A percentile compares a stretch with the other conserved stretches of the same genome.
Conservation (phyloP, 495 filamentous ascomycete genomes). For the Trypethelium eluteriae region DNA sequence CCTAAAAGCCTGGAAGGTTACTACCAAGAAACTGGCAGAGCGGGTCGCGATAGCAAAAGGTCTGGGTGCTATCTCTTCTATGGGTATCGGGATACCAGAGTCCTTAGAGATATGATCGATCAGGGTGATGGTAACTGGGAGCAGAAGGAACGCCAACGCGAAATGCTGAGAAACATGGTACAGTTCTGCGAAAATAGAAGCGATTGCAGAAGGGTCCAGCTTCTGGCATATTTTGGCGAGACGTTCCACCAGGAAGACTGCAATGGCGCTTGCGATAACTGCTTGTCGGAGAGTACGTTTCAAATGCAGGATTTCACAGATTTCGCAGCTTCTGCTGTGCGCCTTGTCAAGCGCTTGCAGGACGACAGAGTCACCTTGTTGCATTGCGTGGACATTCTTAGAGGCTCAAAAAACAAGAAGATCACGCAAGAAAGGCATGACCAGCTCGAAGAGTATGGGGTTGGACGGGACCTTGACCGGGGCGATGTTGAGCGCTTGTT, state of each 20-base stretch:
- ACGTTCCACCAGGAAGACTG: slow-evolving; percentile 64
- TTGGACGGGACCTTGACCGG: slow-evolving; percentile 49
- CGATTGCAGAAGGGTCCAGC: slow-evolving; percentile 78
- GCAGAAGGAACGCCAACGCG: slow-evolving; percentile 71
- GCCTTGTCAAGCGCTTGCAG: slow-evolving; percentile 51
- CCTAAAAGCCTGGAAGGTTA: slow-evolving; percentile 97
- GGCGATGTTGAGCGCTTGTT: slow-evolving; percentile 59
- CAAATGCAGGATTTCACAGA: slow-evolving; percentile 66
- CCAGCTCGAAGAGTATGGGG: slow-evolving; percentile 46
- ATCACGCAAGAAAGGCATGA: slow-evolving; percentile 44
- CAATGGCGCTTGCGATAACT: slow-evolving; percentile 74
- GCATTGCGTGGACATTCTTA: slow-evolving; percentile 54
- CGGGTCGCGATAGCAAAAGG: slow-evolving; percentile 78
- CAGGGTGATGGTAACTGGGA: slow-evolving; percentile 62
- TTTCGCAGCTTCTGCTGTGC: slow-evolving; percentile 60
- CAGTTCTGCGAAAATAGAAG: slow-evolving; percentile 80
- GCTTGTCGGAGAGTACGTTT: slow-evolving; percentile 58
- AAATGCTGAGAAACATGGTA: slow-evolving; percentile 77
- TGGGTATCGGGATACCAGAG: slow-evolving; percentile 60
- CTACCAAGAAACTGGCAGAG: slow-evolving; percentile 94
- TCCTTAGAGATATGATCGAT: slow-evolving; percentile 65
- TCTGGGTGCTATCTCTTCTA: slow-evolving; percentile 91
- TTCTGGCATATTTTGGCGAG: slow-evolving; percentile 90
- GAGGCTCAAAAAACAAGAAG: slow-evolving; percentile 47
- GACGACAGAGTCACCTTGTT: slow-evolving; percentile 42